A percentile compares a stretch with the other conserved stretches of the same genome.
phyloP scores from a whole-genome alignment of 345 rosid genomes.

The Boechera divaricarpa region DNA sequence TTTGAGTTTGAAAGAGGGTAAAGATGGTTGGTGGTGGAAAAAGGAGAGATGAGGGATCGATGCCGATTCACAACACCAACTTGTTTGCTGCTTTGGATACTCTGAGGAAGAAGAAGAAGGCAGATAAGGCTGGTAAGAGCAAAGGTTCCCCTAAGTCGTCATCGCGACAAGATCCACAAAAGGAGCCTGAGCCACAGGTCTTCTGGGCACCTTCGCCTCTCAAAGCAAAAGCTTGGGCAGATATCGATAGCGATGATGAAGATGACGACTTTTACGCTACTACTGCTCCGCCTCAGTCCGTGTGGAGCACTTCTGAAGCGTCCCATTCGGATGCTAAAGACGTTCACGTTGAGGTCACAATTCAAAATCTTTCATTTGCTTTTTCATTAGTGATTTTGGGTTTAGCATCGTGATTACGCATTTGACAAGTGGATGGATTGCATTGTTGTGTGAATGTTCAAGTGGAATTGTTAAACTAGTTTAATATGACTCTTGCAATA shows the following conservation, averaged over 20 bases:
- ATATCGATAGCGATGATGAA: conserved; percentile 61
- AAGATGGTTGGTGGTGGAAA: conserved; percentile 58
- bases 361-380: background rate
- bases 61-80: conserved; percentile 60
- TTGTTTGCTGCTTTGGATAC: conserved; percentile 67
- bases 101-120: conserved; percentile 60
- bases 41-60: conserved; percentile 63
- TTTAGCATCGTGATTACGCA: too few relatives aligned
- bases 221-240: conserved; percentile 62
- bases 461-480: conserved; percentile 1
- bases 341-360: conserved; percentile 45
- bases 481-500: background rate
- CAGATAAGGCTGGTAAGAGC: conserved; percentile 50
- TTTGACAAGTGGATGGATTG: background rate
- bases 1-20: conserved; percentile 22
- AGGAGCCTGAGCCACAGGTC: conserved; percentile 56
- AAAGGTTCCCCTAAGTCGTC: conserved; percentile 47
- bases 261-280: conserved; percentile 63
- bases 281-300: conserved; percentile 52
- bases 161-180: conserved; percentile 39
- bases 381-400: background rate
- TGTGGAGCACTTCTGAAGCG: conserved; percentile 48
- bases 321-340: conserved; percentile 42
- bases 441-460: conserved; percentile 4
- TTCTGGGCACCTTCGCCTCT: conserved; percentile 65